These are phyloP conservation scores for Areca catechu DNA, from an alignment of 176 grass and related monocot species.

Conservation along the genomic window DNA sequence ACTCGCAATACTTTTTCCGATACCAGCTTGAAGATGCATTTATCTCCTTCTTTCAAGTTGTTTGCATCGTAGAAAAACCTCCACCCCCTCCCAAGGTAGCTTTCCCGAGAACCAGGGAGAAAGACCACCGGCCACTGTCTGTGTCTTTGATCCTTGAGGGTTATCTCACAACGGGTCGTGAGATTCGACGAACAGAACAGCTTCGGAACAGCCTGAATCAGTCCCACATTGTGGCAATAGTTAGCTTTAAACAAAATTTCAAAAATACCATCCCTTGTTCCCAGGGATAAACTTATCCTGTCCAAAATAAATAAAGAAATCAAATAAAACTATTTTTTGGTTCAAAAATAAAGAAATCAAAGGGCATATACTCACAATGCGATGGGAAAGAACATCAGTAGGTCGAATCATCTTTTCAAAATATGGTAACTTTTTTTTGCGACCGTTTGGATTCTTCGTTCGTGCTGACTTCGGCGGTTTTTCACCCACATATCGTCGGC, in stretches of 20 bases:
- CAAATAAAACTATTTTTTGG: too few species aligned
- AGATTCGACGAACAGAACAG: constrained; percentile 13
- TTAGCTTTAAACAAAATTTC: background rate
- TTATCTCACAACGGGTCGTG: background rate
- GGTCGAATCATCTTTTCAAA: constrained; percentile 18
- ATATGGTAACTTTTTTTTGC: background rate
- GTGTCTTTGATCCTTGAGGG: constrained; percentile 5
- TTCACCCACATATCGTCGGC: background rate
- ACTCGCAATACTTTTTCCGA: constrained; percentile 16
- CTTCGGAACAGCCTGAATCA: constrained; percentile 19
- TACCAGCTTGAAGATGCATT: constrained; percentile 23
- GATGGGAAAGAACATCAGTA: background rate
- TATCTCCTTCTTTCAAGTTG: constrained; percentile 22
- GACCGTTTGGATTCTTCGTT: background rate
- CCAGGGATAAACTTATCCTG: too few species aligned
- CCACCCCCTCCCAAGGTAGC: constrained; percentile 14
- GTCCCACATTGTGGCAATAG: background rate
- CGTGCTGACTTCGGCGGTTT: background rate
- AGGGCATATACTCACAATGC: constrained; percentile 12
- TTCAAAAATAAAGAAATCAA: constrained; percentile 3
- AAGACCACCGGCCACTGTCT: constrained; percentile 10
- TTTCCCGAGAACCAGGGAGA: background rate
- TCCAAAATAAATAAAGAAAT: background rate
- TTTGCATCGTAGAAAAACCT: constrained; percentile 7
- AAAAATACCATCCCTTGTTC: too few species aligned